Evolutionary conservation across 179 eudicot genomes (phyloP).

Genomic region (Pouteria campechiana): DNA sequence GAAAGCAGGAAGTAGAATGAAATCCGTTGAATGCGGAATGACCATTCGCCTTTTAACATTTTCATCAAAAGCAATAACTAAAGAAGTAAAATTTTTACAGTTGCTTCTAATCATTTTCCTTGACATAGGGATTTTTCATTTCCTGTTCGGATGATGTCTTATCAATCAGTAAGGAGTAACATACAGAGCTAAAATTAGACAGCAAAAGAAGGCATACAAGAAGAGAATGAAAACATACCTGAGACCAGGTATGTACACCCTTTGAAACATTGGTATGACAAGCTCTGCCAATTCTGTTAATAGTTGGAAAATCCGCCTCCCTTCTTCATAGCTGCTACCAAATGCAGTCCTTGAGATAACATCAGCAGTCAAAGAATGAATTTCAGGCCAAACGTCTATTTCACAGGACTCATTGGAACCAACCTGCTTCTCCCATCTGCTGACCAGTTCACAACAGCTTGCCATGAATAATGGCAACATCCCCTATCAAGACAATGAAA

Average conservation of each 20-base stretch:
- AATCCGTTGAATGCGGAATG: no score
- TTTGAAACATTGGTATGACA: background rate
- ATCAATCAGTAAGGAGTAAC: no score
- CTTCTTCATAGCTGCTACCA: constrained; percentile 11
- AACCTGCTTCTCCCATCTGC: constrained; percentile 5
- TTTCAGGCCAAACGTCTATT: constrained; percentile 11
- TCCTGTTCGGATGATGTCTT: no score
- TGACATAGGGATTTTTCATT: no score
- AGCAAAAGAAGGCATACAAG: no score
- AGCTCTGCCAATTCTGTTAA: constrained; percentile 4
- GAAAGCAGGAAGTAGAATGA: no score
- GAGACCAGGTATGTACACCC: constrained; percentile 6
- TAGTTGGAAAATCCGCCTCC: constrained; percentile 5
- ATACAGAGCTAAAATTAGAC: no score
- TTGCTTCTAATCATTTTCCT: no score
- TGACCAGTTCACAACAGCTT: constrained; percentile 4
- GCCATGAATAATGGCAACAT: constrained; percentile 4
- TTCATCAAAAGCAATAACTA: no score
- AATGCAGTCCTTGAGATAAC: constrained; percentile 12
- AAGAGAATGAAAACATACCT: no score
- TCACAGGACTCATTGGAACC: background rate
- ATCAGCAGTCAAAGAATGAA: constrained; percentile 2
- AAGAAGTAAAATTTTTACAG: no score
- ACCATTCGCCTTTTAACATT: no score
- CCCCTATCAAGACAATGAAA: background rate